These are phyloP conservation scores for Podaxis sp. DNA, from an alignment of 768 basidiomycete genomes.

Conservation along the genomic window DNA sequence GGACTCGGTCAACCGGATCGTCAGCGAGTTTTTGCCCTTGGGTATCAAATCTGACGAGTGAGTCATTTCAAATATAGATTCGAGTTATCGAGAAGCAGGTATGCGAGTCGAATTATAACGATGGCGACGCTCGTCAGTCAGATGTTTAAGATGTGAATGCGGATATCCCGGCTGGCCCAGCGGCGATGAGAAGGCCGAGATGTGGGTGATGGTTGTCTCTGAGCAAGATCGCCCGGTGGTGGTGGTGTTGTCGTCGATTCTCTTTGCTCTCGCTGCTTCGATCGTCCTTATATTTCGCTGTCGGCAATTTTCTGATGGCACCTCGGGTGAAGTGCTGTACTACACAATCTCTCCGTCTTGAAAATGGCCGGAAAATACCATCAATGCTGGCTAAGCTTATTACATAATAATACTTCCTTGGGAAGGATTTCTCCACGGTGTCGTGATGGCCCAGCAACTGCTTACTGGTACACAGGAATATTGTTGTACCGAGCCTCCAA, in stretches of 20 bases:
- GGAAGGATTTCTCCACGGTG: no score
- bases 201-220: not conserved
- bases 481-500: no score
- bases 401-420: no score
- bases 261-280: not conserved
- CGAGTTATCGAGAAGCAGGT: not conserved
- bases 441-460: no score
- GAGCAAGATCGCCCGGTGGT: not conserved
- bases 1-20: constrained; percentile 68
- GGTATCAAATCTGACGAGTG: not conserved
- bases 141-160: not conserved
- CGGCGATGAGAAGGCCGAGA: not conserved
- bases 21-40: constrained; percentile 40
- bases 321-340: not conserved
- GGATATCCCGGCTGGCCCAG: not conserved
- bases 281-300: not conserved
- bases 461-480: no score
- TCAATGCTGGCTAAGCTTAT: no score
- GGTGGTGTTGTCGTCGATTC: not conserved
- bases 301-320: not conserved
- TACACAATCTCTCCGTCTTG: not conserved
- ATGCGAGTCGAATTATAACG: not conserved
- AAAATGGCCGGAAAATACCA: no score
- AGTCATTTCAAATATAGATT: not conserved
- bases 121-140: not conserved